Base-by-base conservation (phyloP, 2,329 filamentous ascomycete genomes). In the Chaetomiaceae sp. region DNA sequence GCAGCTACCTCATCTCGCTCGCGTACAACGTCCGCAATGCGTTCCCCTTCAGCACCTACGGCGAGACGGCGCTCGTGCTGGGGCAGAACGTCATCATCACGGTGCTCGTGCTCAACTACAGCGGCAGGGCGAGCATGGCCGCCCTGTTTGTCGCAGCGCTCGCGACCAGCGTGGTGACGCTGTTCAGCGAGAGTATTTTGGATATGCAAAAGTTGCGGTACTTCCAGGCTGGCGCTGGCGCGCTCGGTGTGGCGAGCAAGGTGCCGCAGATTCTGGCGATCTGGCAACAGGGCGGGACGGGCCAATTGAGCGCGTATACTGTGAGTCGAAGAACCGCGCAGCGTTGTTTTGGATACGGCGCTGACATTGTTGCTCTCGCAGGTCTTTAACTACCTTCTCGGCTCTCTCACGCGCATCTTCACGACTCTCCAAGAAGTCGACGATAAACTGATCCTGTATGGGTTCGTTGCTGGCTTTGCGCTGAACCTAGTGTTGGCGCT, bases 301-400 rank as follows among this genome's bases (percentile, higher is more conserved):
- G 95, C 21, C 94, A 99, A 77, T 78, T 99, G 69, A 96, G 90
- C 67, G 92, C 94, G 47, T 97, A 97, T 70, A 89, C 94, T 54
- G 94, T 95, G 79, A 73, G 87, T 79, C 36, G 16, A 4, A 7
- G n/a, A n/a, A 33, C 25, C 20, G 2, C 18, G 7, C 11, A 16
- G 5, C 18, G 4, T 29, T 38, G 16, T 29, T 14, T 13, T 1
- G 38, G 18, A 30, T 5, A n/a, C 34, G 16, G 14, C 34, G 40
- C 55, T 61, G 34, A 61, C 43, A 13, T 16, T 10, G n/a, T 18
- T 51, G 29, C 34, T 27, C 29, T 3, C n/a, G 41, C 64, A 96
- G 91, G 90, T 99, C 62, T 96, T 99, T 81, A 97, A 96, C 78
- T 99, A 96, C 73, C 89, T 99, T 65, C 78, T 85, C 63, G 94